phyloP scores from a whole-genome alignment of 352 stramenopile species.

The Globisporangium ultimum region DNA sequence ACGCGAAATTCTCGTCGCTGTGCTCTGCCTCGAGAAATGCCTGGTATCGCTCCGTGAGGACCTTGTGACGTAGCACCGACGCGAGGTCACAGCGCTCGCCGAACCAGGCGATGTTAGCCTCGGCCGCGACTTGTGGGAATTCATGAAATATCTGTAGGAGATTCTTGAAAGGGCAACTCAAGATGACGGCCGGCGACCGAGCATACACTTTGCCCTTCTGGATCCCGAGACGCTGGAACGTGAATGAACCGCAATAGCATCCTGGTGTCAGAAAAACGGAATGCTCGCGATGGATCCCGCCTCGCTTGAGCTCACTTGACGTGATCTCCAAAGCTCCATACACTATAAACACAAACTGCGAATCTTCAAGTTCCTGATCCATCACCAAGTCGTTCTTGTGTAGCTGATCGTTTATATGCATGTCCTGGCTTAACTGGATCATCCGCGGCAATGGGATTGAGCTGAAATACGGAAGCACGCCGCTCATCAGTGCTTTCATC shows the following conservation, averaged over 20 bases:
- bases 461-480: slow-evolving; percentile 69
- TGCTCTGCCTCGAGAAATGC: slow-evolving; percentile 69
- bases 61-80: slow-evolving; percentile 53
- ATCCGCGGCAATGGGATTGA: slow-evolving; percentile 49
- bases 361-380: slow-evolving; percentile 34
- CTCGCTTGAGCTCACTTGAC: slow-evolving; percentile 24
- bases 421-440: slow-evolving; percentile 51
- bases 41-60: slow-evolving; percentile 59
- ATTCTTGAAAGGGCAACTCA: slow-evolving; percentile 48
- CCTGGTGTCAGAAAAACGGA: slow-evolving; percentile 63
- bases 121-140: slow-evolving; percentile 50
- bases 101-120: slow-evolving; percentile 76
- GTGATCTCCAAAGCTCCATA: slow-evolving; percentile 70
- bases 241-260: slow-evolving; percentile 73
- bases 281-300: slow-evolving; percentile 30
- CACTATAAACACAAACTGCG: slow-evolving; percentile 58
- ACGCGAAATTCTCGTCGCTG: slow-evolving; percentile 78
- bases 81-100: slow-evolving; percentile 62
- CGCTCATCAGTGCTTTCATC: slow-evolving; percentile 66
- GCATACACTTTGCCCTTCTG: slow-evolving; percentile 43
- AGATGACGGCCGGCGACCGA: slow-evolving; percentile 44
- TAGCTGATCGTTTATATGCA: slow-evolving; percentile 66
- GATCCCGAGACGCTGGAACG: slow-evolving; percentile 60
- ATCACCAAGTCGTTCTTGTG: slow-evolving; percentile 54
- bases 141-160: slow-evolving; percentile 51